Percentiles rank a stretch among this genome's conserved stretches.
phyloP scores from a whole-genome alignment of 768 basidiomycete species.

The Chalciporus sphaerocephalus region DNA sequence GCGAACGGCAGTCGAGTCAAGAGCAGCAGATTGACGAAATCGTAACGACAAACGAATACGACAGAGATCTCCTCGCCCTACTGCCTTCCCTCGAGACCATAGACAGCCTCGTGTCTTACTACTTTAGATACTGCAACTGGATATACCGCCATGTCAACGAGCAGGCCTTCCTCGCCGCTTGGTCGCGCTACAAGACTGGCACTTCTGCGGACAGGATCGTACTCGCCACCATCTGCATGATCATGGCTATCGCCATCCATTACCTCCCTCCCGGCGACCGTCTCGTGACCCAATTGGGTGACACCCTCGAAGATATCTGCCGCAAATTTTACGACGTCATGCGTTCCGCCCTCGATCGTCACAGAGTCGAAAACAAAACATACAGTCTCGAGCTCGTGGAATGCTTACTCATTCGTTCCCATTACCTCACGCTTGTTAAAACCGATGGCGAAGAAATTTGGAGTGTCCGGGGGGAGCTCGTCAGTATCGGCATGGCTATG shows the following conservation, averaged over 20 bases:
- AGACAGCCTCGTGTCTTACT: slow-evolving; percentile 68
- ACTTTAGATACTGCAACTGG: slow-evolving; percentile 88
- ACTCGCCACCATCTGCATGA: slow-evolving; percentile 66
- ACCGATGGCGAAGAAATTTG: slow-evolving; percentile 80
- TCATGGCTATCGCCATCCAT: slow-evolving; percentile 69
- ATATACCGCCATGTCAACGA: slow-evolving; percentile 77
- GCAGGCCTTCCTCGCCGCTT: slow-evolving; percentile 54
- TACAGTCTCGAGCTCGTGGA: slow-evolving; percentile 75
- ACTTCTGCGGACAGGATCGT: slow-evolving; percentile 60
- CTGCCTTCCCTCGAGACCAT: slow-evolving; percentile 66
- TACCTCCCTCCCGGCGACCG: slow-evolving; percentile 66
- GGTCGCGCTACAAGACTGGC: slow-evolving; percentile 72
- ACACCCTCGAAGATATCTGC: slow-evolving; percentile 57
- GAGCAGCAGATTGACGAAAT: slow-evolving; percentile 41
- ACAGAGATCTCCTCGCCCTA: slow-evolving; percentile 64
- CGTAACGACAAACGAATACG: slow-evolving; percentile 49
- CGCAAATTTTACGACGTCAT: slow-evolving; percentile 67
- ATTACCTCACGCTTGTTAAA: slow-evolving; percentile 70
- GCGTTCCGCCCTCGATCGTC: slow-evolving; percentile 57
- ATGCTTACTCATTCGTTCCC: slow-evolving; percentile 61
- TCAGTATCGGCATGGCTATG: slow-evolving; percentile 75
- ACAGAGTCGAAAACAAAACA: slow-evolving; percentile 53
- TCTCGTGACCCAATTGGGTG: slow-evolving; percentile 50
- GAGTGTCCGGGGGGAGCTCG: slow-evolving; percentile 66
- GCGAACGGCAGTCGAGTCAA: slow-evolving; percentile 49